Percentiles rank a stretch among this genome's conserved stretches.
These are phyloP conservation scores for Yarrowia sp. DNA, from an alignment of 805 yeast genomes.

Conservation along the genomic window DNA sequence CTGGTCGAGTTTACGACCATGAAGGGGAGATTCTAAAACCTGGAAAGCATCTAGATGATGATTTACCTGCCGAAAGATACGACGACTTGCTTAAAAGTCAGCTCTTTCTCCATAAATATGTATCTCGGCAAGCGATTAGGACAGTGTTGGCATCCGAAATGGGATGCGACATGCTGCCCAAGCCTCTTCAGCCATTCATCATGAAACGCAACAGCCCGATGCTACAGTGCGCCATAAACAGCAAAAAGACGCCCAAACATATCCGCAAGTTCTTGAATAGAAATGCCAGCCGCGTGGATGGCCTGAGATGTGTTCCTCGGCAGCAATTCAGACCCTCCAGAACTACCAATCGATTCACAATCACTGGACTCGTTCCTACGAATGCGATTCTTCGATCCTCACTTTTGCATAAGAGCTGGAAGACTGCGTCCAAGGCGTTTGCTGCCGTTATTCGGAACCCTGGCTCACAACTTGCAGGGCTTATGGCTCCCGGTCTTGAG, in stretches of 20 bases:
- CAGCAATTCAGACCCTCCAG: neutral
- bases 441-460: neutral
- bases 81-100: neutral
- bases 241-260: neutral
- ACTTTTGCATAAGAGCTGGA: neutral
- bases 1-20: neutral
- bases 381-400: neutral
- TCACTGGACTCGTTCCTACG: neutral
- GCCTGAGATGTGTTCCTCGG: neutral
- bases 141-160: neutral
- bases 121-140: neutral
- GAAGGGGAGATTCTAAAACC: neutral
- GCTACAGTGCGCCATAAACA: neutral
- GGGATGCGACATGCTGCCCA: neutral
- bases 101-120: neutral
- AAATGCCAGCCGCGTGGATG: neutral
- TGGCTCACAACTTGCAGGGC: neutral
- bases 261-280: neutral
- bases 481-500: neutral
- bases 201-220: slow-evolving; percentile 5
- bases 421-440: neutral
- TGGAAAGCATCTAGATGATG: neutral
- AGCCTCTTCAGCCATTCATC: neutral
- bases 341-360: neutral
- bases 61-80: neutral